A percentile compares a stretch with the other conserved stretches of the same genome.
Conservation (phyloP, 208 protist genomes). For the Acanthamoeba lenticulata region DNA sequence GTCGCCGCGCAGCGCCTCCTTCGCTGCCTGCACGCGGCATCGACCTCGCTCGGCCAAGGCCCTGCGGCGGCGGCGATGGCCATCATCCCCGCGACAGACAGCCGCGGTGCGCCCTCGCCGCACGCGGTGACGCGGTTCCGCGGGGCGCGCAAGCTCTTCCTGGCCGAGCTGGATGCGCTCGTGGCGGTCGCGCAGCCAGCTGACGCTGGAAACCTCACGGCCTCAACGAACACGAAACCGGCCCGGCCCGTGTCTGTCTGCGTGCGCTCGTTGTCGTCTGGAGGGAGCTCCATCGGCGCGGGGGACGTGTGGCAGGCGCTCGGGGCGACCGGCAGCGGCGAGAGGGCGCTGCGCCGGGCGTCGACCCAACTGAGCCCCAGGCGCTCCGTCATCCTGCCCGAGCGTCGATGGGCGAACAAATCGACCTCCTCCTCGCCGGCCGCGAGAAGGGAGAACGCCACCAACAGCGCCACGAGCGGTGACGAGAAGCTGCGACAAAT, state of each 20-base stretch:
- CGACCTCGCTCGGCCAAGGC: neutral
- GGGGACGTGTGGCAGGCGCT: neutral
- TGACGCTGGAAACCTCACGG: neutral
- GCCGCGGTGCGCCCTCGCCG: neutral
- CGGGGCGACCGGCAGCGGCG: neutral
- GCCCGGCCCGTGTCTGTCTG: neutral
- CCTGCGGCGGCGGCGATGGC: neutral
- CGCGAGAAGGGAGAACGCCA: neutral
- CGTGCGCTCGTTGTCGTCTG: neutral
- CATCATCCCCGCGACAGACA: neutral
- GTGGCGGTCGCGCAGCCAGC: neutral
- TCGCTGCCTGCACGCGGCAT: neutral
- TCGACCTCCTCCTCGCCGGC: neutral
- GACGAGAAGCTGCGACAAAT: neutral
- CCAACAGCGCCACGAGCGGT: neutral
- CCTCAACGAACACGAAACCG: neutral
- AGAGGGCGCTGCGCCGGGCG: neutral
- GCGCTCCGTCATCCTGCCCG: neutral
- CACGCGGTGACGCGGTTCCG: neutral
- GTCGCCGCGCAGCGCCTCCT: neutral
- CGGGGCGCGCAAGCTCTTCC: neutral
- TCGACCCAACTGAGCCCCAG: neutral
- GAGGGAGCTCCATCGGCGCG: neutral
- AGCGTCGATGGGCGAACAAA: neutral
- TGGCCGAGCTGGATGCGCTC: neutral